Evolutionary conservation across 441 rosid genomes (phyloP).

Genomic region (Raphanus hybrid): DNA sequence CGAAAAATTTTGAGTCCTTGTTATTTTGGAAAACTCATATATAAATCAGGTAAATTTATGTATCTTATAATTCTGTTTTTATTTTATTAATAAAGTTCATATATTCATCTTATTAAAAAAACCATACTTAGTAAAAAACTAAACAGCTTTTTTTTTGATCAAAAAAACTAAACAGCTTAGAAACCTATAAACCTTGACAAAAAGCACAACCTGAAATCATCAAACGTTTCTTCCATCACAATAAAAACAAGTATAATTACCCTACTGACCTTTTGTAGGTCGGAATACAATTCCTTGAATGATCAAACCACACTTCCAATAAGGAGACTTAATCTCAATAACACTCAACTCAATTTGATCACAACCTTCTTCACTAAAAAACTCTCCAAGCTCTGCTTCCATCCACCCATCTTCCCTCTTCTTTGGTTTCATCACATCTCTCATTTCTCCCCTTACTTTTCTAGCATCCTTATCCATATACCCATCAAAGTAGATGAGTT

Average conservation of each 20-base stretch:
- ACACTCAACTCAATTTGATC: conserved; percentile 26
- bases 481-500: conserved; percentile 6
- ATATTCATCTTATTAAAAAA: too few relatives aligned
- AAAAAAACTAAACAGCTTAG: too few relatives aligned
- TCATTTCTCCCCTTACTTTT: conserved; percentile 1
- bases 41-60: too few relatives aligned
- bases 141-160: too few relatives aligned
- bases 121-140: too few relatives aligned
- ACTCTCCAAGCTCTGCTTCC: conserved; percentile 54
- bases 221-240: not conserved
- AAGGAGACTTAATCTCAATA: conserved; percentile 8
- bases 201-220: too few relatives aligned
- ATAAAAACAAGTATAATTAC: not conserved
- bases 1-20: too few relatives aligned
- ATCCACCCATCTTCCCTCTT: conserved; percentile 47
- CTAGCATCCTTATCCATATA: not conserved
- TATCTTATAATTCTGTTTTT: too few relatives aligned
- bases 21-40: too few relatives aligned
- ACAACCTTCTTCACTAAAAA: conserved; percentile 35
- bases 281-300: conserved; percentile 54
- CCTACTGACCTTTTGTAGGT: conserved; percentile 13
- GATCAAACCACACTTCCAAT: conserved; percentile 43
- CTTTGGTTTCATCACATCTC: conserved; percentile 14
- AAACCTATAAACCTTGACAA: too few relatives aligned
- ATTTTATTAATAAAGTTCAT: too few relatives aligned